Percentiles rank a stretch among this genome's conserved stretches.
Evolutionary conservation across 2,329 filamentous ascomycete genomes (phyloP).

Genomic region (Xylariaceae sp.): DNA sequence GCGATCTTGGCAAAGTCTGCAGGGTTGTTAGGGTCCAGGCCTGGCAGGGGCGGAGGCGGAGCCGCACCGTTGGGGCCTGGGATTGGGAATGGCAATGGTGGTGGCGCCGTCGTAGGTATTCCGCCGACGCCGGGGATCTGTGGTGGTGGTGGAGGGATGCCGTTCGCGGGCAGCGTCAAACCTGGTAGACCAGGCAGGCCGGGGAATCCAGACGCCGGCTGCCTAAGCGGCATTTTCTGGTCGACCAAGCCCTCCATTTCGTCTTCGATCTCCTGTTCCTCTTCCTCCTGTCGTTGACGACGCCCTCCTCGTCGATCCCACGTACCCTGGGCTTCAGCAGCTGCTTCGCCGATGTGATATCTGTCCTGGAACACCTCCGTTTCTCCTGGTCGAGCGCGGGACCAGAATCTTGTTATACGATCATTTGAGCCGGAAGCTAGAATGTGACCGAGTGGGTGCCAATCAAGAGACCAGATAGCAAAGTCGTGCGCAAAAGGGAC

Average conservation of each 20-base stretch:
- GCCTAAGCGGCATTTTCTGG: conserved; percentile 76
- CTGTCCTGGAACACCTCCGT: conserved; percentile 84
- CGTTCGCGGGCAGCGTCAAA: conserved; percentile 48
- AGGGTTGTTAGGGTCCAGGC: conserved; percentile 64
- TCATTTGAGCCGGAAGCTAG: conserved; percentile 96
- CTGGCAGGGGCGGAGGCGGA: conserved; percentile 55
- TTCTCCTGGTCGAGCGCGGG: conserved; percentile 85
- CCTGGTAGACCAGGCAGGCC: conserved; percentile 63
- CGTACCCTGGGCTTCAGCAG: conserved; percentile 92
- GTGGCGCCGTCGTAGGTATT: conserved; percentile 41
- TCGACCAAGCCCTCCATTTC: conserved; percentile 92
- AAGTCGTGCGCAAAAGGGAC: conserved; percentile 89
- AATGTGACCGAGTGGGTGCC: conserved; percentile 96
- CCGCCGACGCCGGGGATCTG: conserved; percentile 43
- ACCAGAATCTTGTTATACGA: conserved; percentile 96
- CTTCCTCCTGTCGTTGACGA: conserved; percentile 84
- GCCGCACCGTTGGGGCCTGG: conserved; percentile 44
- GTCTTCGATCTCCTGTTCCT: conserved; percentile 91
- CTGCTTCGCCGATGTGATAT: conserved; percentile 93
- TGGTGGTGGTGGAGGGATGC: conserved; percentile 43
- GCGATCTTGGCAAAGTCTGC: conserved; percentile 66
- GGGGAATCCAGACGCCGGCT: conserved; percentile 55
- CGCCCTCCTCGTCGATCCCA: conserved; percentile 83
- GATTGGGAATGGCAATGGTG: conserved; percentile 61
- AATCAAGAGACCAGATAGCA: conserved; percentile 96